Base-by-base conservation (phyloP, 352 stramenopile species). In the Phytophthora megakarya region DNA sequence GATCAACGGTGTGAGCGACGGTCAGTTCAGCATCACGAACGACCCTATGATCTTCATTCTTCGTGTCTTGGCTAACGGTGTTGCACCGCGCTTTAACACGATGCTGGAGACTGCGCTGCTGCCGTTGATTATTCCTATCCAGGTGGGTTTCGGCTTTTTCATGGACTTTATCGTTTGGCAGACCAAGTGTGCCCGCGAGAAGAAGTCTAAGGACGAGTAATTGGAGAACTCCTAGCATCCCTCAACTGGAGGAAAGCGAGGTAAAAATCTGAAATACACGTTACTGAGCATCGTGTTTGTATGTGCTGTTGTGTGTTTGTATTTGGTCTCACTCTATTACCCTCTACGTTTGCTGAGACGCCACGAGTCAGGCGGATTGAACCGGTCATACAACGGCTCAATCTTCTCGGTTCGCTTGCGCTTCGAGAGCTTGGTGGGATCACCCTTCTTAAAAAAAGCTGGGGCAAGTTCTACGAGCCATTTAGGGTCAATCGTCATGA, bases 401-500 rank as follows among this genome's bases (percentile, higher is more conserved):
- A 99, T 99, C 83, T 99, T 99, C 81, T 99, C 96, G 70, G 97
- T 98, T 37, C 96, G 92, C 73, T 99, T 99, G 49, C 91, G 86
- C 76, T 98, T 98, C 9, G 97, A 98, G 38, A 99, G 92, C 73
- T 98, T 98, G 62, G 98, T 98, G 9, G 97, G 93, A 73, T 99
- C 97, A 12, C 96, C 95, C 64, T 97, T 95, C 75, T 98, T 98
- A 78, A 99, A 99, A 65, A 90, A 98, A 26, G 89, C 92, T 0
- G 96, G 96, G 10, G 95, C 96, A 15, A 99, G 76, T 80, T 99
- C 97, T 23, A 99, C 89, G 16, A 99, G 88, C 97, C 97, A 99
- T 71, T 99, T 99, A 18, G 98, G 92, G 80, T 99, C 97, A 76
- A 99, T 99, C 7, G 97, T 97, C 95, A 99, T 98, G 55, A 99